phyloP scores from a whole-genome alignment of 2,329 filamentous ascomycete genomes.

The Ophiocordyceps camponoti-leonardi region DNA sequence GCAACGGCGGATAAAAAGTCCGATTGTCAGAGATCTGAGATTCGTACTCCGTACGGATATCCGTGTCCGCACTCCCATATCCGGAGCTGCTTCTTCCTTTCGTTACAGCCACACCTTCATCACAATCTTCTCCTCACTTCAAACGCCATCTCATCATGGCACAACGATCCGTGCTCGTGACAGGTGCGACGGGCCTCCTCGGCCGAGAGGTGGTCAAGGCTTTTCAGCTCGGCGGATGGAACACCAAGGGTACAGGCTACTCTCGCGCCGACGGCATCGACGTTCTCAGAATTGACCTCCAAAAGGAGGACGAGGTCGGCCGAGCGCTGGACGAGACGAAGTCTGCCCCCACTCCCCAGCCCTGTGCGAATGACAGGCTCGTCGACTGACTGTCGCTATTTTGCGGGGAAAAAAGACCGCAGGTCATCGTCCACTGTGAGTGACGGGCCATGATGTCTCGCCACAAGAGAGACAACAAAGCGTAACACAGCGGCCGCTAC shows the following conservation, averaged over 20 bases:
- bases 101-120: no score
- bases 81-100: no score
- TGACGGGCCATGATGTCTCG: neutral
- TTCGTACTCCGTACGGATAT: no score
- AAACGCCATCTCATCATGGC: conserved; percentile 5
- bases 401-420: conserved; percentile 33
- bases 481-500: neutral
- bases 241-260: conserved; percentile 56
- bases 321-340: conserved; percentile 33
- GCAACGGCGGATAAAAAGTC: neutral
- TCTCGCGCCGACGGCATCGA: conserved; percentile 55
- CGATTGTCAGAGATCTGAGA: neutral
- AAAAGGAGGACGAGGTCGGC: conserved; percentile 26
- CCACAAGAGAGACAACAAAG: neutral
- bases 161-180: conserved; percentile 46
- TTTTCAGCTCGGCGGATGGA: conserved; percentile 47
- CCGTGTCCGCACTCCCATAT: no score
- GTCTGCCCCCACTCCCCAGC: no score
- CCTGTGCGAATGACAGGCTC: neutral
- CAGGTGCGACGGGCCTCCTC: conserved; percentile 70
- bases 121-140: neutral
- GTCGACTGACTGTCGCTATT: neutral
- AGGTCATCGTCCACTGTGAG: conserved; percentile 69
- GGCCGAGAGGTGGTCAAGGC: conserved; percentile 60
- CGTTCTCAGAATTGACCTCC: conserved; percentile 43